These are phyloP conservation scores for Candida silvatica DNA, from an alignment of 805 yeast species.

Conservation along the genomic window DNA sequence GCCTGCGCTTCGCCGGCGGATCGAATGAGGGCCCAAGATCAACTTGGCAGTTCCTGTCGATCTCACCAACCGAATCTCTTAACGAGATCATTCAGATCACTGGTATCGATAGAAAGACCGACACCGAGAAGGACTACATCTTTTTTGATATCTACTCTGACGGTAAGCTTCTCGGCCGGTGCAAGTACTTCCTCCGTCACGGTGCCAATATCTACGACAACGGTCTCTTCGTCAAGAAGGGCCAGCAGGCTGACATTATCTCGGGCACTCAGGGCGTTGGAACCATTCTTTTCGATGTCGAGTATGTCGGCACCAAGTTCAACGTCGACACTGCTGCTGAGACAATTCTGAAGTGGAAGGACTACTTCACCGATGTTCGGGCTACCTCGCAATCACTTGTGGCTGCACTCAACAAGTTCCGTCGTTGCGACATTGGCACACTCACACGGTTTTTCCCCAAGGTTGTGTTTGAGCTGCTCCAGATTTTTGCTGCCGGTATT, in stretches of 20 bases:
- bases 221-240: conserved; percentile 24
- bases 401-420: conserved; percentile 38
- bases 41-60: conserved; percentile 68
- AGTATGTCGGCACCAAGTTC: conserved; percentile 60
- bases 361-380: background rate
- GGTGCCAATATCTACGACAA: conserved; percentile 26
- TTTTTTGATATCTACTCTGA: conserved; percentile 51
- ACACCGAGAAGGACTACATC: conserved; percentile 42
- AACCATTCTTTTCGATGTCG: conserved; percentile 42
- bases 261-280: conserved; percentile 35
- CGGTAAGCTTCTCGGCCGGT: conserved; percentile 54
- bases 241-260: conserved; percentile 33
- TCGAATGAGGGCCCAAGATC: conserved; percentile 45
- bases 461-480: conserved; percentile 33
- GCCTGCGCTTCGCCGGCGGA: conserved; percentile 55
- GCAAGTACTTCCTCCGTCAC: conserved; percentile 33
- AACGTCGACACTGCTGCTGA: conserved; percentile 51
- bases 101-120: conserved; percentile 35
- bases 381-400: conserved; percentile 32
- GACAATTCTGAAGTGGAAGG: conserved; percentile 41
- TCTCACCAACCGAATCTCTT: conserved; percentile 58
- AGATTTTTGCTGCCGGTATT: conserved; percentile 17
- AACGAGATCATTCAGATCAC: conserved; percentile 64
- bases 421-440: conserved; percentile 43
- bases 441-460: conserved; percentile 56